Percentiles rank a stretch among this genome's conserved stretches.
These are phyloP conservation scores for Parathielavia hyrcaniae DNA, from an alignment of 495 filamentous ascomycete species.

Conservation along the genomic window DNA sequence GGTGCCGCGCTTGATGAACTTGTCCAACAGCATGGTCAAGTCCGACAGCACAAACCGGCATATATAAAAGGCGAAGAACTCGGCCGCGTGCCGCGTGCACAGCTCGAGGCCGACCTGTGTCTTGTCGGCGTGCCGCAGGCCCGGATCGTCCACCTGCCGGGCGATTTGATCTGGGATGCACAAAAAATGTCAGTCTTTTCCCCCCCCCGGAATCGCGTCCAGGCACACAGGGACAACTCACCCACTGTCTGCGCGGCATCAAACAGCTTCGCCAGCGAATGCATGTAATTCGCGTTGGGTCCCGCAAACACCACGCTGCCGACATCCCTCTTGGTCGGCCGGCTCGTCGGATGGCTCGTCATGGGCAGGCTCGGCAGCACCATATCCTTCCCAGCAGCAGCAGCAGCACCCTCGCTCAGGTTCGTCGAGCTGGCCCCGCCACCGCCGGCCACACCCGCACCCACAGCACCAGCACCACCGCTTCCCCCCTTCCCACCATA, in stretches of 20 bases:
- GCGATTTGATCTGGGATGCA: conserved; percentile 97
- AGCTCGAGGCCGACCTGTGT: conserved; percentile 93
- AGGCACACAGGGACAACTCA: conserved; percentile 43
- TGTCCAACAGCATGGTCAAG: conserved; percentile 81
- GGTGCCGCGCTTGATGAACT: conserved; percentile 91
- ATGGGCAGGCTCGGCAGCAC: conserved; percentile 74
- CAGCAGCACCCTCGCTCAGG: conserved; percentile 43
- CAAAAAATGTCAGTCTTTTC: neutral
- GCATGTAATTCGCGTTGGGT: conserved; percentile 85
- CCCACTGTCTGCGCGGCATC: conserved; percentile 91
- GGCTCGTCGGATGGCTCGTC: conserved; percentile 59
- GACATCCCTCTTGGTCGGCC: conserved; percentile 61
- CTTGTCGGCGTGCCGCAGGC: conserved; percentile 67
- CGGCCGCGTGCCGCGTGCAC: conserved; percentile 85
- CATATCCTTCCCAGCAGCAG: conserved; percentile 55
- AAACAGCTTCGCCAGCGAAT: conserved; percentile 81
- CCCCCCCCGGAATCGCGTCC: neutral
- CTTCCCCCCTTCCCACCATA: conserved; percentile 39
- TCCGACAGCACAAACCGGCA: conserved; percentile 90
- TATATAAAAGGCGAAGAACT: conserved; percentile 96
- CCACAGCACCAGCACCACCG: conserved; percentile 24
- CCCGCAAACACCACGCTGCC: conserved; percentile 65
- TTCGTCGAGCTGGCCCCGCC: conserved; percentile 24
- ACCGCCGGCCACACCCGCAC: neutral
- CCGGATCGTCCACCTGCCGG: conserved; percentile 90